phyloP scores from a whole-genome alignment of 2,329 filamentous ascomycete species.

The Aspergillus bombycis region DNA sequence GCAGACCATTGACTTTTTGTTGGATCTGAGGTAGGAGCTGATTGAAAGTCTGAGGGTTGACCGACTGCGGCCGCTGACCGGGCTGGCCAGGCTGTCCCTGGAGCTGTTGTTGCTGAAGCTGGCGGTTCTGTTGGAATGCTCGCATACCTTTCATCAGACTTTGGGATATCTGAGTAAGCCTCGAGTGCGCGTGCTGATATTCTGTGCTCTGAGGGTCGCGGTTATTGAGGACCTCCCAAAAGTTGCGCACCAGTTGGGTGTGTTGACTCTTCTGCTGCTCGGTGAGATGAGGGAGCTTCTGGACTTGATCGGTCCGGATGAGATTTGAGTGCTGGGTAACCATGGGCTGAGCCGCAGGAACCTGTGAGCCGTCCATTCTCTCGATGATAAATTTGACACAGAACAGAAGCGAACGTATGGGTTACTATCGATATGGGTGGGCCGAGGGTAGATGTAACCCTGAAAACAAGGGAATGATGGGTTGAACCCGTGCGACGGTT shows the following conservation, averaged over 20 bases:
- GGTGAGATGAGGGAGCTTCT: conserved; percentile 55
- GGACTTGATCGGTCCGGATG: conserved; percentile 58
- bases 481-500: neutral
- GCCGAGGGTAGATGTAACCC: neutral
- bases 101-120: conserved; percentile 37
- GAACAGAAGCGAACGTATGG: neutral
- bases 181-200: conserved; percentile 54
- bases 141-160: conserved; percentile 57
- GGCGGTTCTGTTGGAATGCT: conserved; percentile 47
- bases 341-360: conserved; percentile 35
- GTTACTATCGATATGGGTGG: neutral
- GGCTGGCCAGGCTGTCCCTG: conserved; percentile 24
- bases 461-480: neutral
- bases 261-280: conserved; percentile 61
- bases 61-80: conserved; percentile 35
- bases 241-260: conserved; percentile 54
- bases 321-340: conserved; percentile 47
- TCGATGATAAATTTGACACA: neutral
- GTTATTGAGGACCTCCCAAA: conserved; percentile 58
- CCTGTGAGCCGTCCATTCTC: conserved; percentile 39
- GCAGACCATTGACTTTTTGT: conserved; percentile 48
- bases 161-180: conserved; percentile 55
- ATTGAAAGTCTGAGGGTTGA: conserved; percentile 43
- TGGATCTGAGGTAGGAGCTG: conserved; percentile 51
- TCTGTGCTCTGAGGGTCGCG: conserved; percentile 53